A percentile compares a stretch with the other conserved stretches of the same genome.
phyloP scores from a whole-genome alignment of 495 filamentous ascomycete species.

The Neurospora tetraspora region DNA sequence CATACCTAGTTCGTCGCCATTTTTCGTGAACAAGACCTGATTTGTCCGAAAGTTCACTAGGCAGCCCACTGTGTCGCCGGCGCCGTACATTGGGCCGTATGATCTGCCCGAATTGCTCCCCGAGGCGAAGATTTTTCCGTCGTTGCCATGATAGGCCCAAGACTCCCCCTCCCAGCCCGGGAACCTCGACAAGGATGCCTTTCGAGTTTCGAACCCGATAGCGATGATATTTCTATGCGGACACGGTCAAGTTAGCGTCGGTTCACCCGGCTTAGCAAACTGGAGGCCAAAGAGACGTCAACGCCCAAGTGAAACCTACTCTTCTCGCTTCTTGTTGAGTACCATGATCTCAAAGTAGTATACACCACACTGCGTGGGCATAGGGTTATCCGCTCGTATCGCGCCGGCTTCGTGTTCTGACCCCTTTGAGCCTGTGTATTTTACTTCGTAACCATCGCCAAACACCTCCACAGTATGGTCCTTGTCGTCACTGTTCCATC shows the following conservation, averaged over 20 bases:
- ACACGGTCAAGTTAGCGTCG: slow-evolving; percentile 12
- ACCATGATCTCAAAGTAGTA: slow-evolving; percentile 97
- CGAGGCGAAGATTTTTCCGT: slow-evolving; percentile 76
- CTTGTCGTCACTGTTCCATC: slow-evolving; percentile 76
- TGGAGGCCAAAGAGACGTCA: background rate
- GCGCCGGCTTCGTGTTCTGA: slow-evolving; percentile 72
- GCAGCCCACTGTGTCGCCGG: slow-evolving; percentile 80
- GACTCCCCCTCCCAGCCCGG: slow-evolving; percentile 95
- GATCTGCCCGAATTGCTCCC: slow-evolving; percentile 56
- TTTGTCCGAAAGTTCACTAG: slow-evolving; percentile 85
- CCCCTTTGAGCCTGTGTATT: slow-evolving; percentile 43
- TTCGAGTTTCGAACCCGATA: slow-evolving; percentile 73
- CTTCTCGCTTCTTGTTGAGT: slow-evolving; percentile 72
- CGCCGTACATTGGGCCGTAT: slow-evolving; percentile 61
- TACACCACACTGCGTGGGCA: slow-evolving; percentile 86
- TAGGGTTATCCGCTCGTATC: slow-evolving; percentile 75
- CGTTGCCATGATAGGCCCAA: slow-evolving; percentile 96
- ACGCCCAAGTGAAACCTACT: slow-evolving; percentile 46
- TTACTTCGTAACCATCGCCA: slow-evolving; percentile 67
- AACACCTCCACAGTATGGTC: slow-evolving; percentile 61
- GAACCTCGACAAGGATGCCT: slow-evolving; percentile 66
- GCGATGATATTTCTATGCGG: slow-evolving; percentile 58
- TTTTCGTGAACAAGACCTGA: slow-evolving; percentile 92
- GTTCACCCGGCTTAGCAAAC: background rate
- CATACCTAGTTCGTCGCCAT: slow-evolving; percentile 69